Percentiles rank a stretch among this genome's conserved stretches.
Evolutionary conservation across 1,284 basidiomycete genomes (phyloP).

Genomic region (Thelephora terrestris): DNA sequence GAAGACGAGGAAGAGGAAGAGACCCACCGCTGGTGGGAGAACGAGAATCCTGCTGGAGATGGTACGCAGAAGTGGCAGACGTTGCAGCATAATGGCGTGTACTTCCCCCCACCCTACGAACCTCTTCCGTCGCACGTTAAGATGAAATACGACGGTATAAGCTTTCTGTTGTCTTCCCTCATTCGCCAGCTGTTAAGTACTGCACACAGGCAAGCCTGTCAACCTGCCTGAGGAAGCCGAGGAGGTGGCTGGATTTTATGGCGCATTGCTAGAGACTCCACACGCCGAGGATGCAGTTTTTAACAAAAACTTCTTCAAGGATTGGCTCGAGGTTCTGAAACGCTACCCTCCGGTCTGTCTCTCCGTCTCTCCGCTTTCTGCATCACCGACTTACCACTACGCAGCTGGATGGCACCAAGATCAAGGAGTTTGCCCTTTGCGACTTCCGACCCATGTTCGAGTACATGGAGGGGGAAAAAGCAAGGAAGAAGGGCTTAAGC

Average conservation of each 20-base stretch:
- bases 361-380: constrained; percentile 2
- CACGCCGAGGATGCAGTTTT: constrained; percentile 87
- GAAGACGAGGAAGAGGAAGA: constrained; percentile 59
- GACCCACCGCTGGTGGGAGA: constrained; percentile 80
- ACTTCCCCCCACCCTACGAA: constrained; percentile 94
- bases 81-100: constrained; percentile 87
- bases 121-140: constrained; percentile 78
- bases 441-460: constrained; percentile 96
- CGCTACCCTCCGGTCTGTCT: constrained; percentile 77
- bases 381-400: constrained; percentile 3
- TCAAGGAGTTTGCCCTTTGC: constrained; percentile 73
- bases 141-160: constrained; percentile 91
- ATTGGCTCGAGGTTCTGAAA: constrained; percentile 75
- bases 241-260: constrained; percentile 97
- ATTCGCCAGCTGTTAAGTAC: constrained; percentile 1
- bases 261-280: constrained; percentile 85
- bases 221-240: constrained; percentile 81
- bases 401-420: constrained; percentile 65
- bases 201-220: constrained; percentile 58
- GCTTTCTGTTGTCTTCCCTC: neutral
- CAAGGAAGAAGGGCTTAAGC: constrained; percentile 85
- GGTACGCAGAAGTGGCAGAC: constrained; percentile 85
- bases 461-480: constrained; percentile 86
- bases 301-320: constrained; percentile 94
- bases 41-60: constrained; percentile 56